Evolutionary conservation across 495 filamentous ascomycete genomes (phyloP), one percentile per base, ranked within the genome.

Genomic region (Penicillium angulare): DNA sequence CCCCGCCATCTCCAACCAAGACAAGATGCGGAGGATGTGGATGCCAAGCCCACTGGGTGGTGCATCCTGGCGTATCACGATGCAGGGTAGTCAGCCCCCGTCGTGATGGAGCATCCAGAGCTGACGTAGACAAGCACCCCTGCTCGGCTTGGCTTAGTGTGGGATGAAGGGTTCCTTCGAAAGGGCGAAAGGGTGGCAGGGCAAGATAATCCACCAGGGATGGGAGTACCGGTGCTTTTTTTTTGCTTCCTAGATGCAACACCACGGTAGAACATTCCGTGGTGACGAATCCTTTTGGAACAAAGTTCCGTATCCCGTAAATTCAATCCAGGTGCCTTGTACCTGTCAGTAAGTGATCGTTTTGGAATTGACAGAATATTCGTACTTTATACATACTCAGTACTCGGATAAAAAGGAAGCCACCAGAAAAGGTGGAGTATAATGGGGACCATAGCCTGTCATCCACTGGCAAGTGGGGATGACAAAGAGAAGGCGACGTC

Each of bases 101-200:
- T n/a, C n/a, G n/a, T n/a, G n/a, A n/a, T n/a, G n/a, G n/a, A n/a
- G 39, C 47, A 38, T 43, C 47, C 42, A 22, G 50, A 50, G 59
- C 59, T 60, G 59, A 63, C 59, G 59, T 61, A 61, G 26, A 32
- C 55, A 43, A 47, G 27, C 38, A 43, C 34, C 56, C 52, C 47
- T 55, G 48, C 42, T 52, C 22, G 40, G 35, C 29, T 32, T 32
- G 26, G 42, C 32, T 41, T 53, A 58, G 55, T 20, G 50, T 35
- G 47, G 46, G n/a, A 40, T 21, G 22, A 49, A 39, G 47, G n/a
- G n/a, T n/a, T 51, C 29, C 48, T 52, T 52, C 34, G 10, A n/a
- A 35, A 35, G 33, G 33, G 35, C 17, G 15, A 17, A 41, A 24
- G 12, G 21, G 38, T 57, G 53, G 36, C 42, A 60, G 53, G 49